Evolutionary conservation across 2,329 filamentous ascomycete species (phyloP).

Genomic region (Penicillium thymicola): DNA sequence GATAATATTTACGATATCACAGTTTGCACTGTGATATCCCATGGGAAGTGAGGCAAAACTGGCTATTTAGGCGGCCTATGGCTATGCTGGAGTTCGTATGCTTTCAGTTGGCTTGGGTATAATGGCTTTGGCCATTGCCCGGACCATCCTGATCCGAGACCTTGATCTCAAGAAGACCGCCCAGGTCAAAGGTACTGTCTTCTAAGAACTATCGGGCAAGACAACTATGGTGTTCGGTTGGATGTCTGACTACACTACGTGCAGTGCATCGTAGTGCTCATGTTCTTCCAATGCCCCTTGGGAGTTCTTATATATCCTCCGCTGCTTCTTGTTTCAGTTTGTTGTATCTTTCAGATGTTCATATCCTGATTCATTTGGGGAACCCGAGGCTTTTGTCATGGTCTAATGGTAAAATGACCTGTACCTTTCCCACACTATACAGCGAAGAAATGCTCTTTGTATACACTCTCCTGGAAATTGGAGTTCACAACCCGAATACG

Average conservation of each 20-base stretch:
- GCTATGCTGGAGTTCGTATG: conserved; percentile 50
- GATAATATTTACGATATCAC: conserved; percentile 46
- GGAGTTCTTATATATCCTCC: not conserved
- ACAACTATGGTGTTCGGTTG: not conserved
- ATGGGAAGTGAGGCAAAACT: conserved; percentile 50
- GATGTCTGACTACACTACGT: too few relatives aligned
- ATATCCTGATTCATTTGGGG: too few relatives aligned
- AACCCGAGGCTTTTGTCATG: too few relatives aligned
- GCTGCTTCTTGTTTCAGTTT: not conserved
- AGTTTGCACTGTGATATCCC: conserved; percentile 39
- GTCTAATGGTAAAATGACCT: too few relatives aligned
- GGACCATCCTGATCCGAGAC: conserved; percentile 48
- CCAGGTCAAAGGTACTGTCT: conserved; percentile 51
- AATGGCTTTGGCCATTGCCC: conserved; percentile 43
- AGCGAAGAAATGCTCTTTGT: too few relatives aligned
- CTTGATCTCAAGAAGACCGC: conserved; percentile 48
- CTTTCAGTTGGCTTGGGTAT: conserved; percentile 48
- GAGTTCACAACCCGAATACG: too few relatives aligned
- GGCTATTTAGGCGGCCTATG: conserved; percentile 60
- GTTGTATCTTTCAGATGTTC: too few relatives aligned
- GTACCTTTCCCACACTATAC: too few relatives aligned
- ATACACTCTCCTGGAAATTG: too few relatives aligned
- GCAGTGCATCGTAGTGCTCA: too few relatives aligned
- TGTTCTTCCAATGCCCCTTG: not conserved
- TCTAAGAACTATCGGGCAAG: conserved; percentile 31